Evolutionary conservation across 192 early-diverging fungal genomes (phyloP), one percentile per base, ranked within the genome.

Genomic region (Diversispora epigaea): DNA sequence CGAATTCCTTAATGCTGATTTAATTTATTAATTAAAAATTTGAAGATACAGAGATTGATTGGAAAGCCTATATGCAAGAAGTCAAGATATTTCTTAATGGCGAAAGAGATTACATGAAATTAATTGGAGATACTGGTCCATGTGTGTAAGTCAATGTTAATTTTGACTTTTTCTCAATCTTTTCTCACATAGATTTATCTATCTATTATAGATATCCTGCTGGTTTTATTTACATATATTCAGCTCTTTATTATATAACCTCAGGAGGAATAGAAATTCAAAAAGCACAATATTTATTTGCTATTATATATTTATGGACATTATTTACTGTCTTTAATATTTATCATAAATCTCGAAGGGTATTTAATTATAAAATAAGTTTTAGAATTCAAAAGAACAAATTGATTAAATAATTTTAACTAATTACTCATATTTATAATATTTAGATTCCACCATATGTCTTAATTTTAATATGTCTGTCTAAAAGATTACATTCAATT

Each of bases 61-160:
- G 95, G 95, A 84, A 78, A 17, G 90, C 97, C 11, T 99, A 99
- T 73, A 96, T 99, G 95, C 93, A 98, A 79, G 86, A 99, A 82
- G 91, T 97, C 0, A 79, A 75, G 6, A 88, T 88, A 25, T 95
- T 94, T 76, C 70, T 94, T 0, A 64, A 76, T 4, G 97, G 97
- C 6, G 93, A 99, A 77, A 87, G 89, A 12, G 89, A 96, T 77
- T 99, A 99, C 67, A 41, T 73, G 17, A 88, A 89, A 39, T 78
- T 99, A 43, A 71, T 80, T 17, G 97, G 97, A 22, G 92, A 93
- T 58, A 99, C 97, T 4, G 97, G 97, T 3, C 97, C 96, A 4
- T 79, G 97, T 49, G 97, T 99, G 84, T 93, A 82, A 54, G 86
- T 81, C 4, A 8, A 3, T 69, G 22, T 32, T 22, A 41, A 50